Percentiles rank a stretch among this genome's conserved stretches.
Conservation (phyloP, 129 eudicot genomes). For the Arctium lappa region DNA sequence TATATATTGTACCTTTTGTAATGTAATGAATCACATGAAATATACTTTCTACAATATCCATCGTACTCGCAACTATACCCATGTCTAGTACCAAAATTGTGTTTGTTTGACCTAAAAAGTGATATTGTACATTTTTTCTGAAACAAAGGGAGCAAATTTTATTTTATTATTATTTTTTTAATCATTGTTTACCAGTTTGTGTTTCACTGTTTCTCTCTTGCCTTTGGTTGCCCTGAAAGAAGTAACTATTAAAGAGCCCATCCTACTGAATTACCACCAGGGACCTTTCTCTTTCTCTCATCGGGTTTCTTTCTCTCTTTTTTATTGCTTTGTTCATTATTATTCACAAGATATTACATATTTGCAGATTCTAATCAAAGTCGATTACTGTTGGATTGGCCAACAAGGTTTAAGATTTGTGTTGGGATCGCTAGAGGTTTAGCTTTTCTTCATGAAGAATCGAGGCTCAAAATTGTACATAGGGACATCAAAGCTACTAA, state of each 20-base stretch:
- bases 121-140: no score
- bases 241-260: neutral
- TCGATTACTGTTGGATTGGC: slow-evolving; percentile 36
- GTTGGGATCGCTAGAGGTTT: slow-evolving; percentile 53
- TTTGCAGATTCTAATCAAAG: slow-evolving; percentile 19
- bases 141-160: neutral
- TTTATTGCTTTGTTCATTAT: neutral
- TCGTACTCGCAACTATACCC: no score
- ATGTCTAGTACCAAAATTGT: no score
- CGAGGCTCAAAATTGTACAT: slow-evolving; percentile 48
- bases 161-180: no score
- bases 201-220: neutral
- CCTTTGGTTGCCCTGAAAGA: neutral
- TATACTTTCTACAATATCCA: no score
- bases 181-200: neutral
- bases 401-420: slow-evolving; percentile 46
- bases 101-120: neutral
- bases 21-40: no score
- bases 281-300: neutral
- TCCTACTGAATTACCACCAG: neutral
- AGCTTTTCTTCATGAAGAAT: slow-evolving; percentile 57
- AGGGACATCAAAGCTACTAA: slow-evolving; percentile 57
- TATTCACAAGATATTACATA: neutral
- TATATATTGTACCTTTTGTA: no score
- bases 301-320: neutral